Conservation (phyloP, 805 yeast species). For the Candida chilensis region DNA sequence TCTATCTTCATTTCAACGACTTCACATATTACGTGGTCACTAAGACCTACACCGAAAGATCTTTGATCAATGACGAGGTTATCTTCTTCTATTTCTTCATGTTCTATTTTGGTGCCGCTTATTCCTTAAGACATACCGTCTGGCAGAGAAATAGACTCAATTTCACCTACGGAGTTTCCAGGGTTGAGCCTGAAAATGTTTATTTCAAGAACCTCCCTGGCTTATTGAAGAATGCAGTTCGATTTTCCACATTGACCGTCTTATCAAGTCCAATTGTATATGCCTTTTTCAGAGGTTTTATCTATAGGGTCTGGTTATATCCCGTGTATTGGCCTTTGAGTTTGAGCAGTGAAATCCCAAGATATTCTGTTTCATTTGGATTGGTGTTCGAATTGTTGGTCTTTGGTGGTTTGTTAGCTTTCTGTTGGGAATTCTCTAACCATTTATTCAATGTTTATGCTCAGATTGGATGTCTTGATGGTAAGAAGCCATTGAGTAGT, state of each 20-base stretch:
- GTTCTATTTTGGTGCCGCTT: constrained; percentile 27
- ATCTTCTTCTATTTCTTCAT: constrained; percentile 42
- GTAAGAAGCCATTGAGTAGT: constrained; percentile 50
- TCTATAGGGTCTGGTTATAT: constrained; percentile 27
- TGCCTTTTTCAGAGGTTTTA: constrained; percentile 23
- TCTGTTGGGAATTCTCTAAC: constrained; percentile 47
- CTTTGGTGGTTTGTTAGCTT: constrained; percentile 21
- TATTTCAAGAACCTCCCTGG: constrained; percentile 14
- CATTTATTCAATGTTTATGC: constrained; percentile 56
- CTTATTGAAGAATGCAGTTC: constrained; percentile 26
- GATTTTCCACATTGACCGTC: constrained; percentile 16
- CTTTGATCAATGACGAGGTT: constrained; percentile 30
- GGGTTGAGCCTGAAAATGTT: constrained; percentile 26
- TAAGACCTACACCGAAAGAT: constrained; percentile 27
- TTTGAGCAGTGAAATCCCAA: constrained; percentile 25
- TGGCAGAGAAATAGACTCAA: constrained; percentile 47
- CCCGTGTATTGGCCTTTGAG: constrained; percentile 23
- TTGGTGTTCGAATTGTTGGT: constrained; percentile 17
- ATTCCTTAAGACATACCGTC: constrained; percentile 39
- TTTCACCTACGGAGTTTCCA: constrained; percentile 32
- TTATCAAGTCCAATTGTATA: constrained; percentile 28
- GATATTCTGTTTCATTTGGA: constrained; percentile 17
- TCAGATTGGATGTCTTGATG: constrained; percentile 64
- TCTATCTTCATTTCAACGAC: constrained; percentile 9
- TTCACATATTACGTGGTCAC: constrained; percentile 16